Conservation (phyloP, 768 basidiomycete genomes). For the Obba rivulosa region DNA sequence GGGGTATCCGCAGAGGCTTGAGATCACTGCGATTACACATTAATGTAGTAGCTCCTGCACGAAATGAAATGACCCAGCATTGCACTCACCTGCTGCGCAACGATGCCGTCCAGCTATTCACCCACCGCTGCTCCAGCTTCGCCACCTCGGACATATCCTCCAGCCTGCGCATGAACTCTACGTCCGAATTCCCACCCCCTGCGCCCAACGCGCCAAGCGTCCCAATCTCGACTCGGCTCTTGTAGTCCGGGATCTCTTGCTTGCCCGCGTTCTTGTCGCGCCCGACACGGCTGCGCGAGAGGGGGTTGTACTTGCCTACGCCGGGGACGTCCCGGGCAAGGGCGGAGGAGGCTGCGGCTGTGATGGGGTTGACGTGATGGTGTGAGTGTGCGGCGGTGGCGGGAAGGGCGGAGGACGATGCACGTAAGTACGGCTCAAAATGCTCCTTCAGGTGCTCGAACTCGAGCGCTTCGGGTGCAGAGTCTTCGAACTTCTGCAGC, state of each 20-base stretch:
- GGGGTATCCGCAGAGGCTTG: slow-evolving; percentile 83
- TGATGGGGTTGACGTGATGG: slow-evolving; percentile 74
- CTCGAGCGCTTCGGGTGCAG: slow-evolving; percentile 77
- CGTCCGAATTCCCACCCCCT: slow-evolving; percentile 64
- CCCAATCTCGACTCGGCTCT: slow-evolving; percentile 61
- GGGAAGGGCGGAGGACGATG: slow-evolving; percentile 62
- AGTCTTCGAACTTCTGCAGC: slow-evolving; percentile 85
- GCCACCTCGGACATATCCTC: slow-evolving; percentile 61
- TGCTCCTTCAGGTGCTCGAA: slow-evolving; percentile 95
- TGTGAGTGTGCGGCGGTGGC: slow-evolving; percentile 61
- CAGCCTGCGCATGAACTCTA: slow-evolving; percentile 63
- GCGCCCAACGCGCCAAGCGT: slow-evolving; percentile 46
- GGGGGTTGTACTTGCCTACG: slow-evolving; percentile 71
- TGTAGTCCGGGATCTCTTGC: slow-evolving; percentile 77
- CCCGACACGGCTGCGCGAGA: slow-evolving; percentile 40
- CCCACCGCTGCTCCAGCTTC: slow-evolving; percentile 75
- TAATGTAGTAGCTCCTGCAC: slow-evolving; percentile 3
- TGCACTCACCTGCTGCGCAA: slow-evolving; percentile 57
- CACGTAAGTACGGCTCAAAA: slow-evolving; percentile 91
- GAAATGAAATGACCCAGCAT: too few relatives aligned
- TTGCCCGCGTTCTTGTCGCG: slow-evolving; percentile 64
- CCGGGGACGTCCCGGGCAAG: slow-evolving; percentile 85
- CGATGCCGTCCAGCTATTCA: slow-evolving; percentile 70
- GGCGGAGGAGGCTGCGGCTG: slow-evolving; percentile 84
- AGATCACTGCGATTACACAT: slow-evolving; percentile 51